Evolutionary conservation across 371 early-diverging fungal species (phyloP).

Genomic region (Batrachochytrium dendrobatidis): DNA sequence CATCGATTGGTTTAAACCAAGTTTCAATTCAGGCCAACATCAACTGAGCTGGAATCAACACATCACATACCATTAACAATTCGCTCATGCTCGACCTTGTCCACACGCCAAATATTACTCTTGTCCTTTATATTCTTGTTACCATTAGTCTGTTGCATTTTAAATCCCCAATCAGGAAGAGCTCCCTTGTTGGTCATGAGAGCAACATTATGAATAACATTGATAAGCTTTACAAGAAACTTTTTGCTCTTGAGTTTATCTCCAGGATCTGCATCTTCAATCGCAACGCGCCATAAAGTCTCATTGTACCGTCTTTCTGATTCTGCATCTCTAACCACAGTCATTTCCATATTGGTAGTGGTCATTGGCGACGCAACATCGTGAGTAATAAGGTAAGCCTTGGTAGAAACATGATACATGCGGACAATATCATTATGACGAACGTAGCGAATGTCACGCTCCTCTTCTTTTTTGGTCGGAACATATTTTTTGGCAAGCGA

Average conservation of each 20-base stretch:
- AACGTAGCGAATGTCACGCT: constrained; percentile 49
- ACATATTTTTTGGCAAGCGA: constrained; percentile 8
- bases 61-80: constrained; percentile 32
- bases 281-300: constrained; percentile 36
- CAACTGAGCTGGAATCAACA: background rate
- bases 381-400: constrained; percentile 76
- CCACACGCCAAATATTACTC: constrained; percentile 67
- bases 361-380: constrained; percentile 96
- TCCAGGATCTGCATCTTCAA: constrained; percentile 22
- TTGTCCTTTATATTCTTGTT: constrained; percentile 75
- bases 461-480: constrained; percentile 28
- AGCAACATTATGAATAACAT: constrained; percentile 35
- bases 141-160: constrained; percentile 93
- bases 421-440: constrained; percentile 64
- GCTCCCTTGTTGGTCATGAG: constrained; percentile 27
- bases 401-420: constrained; percentile 64
- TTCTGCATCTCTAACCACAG: constrained; percentile 69
- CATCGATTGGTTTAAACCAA: too few species aligned
- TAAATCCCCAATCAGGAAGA: constrained; percentile 91
- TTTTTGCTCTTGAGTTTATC: constrained; percentile 27
- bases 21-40: too few species aligned
- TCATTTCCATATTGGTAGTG: constrained; percentile 93
- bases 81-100: constrained; percentile 27
- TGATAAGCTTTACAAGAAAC: constrained; percentile 27
- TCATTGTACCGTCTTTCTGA: constrained; percentile 38